Conservation (phyloP, 495 filamentous ascomycete genomes). For the Talaromyces liani region DNA sequence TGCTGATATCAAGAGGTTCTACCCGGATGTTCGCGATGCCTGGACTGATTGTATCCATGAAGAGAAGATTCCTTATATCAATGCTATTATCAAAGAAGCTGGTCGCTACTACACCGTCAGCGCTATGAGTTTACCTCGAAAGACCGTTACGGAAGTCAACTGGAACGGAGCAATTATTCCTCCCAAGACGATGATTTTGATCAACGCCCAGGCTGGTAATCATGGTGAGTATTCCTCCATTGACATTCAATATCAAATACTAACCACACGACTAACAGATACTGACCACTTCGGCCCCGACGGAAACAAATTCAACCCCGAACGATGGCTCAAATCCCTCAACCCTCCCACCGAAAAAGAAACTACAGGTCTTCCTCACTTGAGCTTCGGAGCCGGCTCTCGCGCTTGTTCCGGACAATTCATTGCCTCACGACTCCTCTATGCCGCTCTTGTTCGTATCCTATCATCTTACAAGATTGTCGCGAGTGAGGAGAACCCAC, state of each 20-base stretch:
- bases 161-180: conserved; percentile 52
- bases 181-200: conserved; percentile 45
- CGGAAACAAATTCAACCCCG: conserved; percentile 45
- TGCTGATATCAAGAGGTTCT: conserved; percentile 43
- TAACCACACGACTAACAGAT: conserved; percentile 23
- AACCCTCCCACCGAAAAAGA: conserved; percentile 30
- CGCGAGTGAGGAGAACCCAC: conserved; percentile 38
- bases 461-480: conserved; percentile 43
- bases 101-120: conserved; percentile 48
- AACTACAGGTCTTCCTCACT: conserved; percentile 28
- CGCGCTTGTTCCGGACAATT: conserved; percentile 45
- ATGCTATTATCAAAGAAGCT: conserved; percentile 47
- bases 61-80: conserved; percentile 42
- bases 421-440: conserved; percentile 44
- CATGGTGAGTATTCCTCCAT: conserved; percentile 33
- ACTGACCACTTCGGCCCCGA: conserved; percentile 41
- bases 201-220: conserved; percentile 52
- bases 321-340: conserved; percentile 39
- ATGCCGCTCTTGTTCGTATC: conserved; percentile 40
- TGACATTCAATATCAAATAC: background rate
- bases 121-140: conserved; percentile 45
- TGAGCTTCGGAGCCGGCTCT: conserved; percentile 48
- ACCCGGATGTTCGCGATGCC: conserved; percentile 39
- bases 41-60: conserved; percentile 38
- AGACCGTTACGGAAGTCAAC: conserved; percentile 42